A percentile compares a stretch with the other conserved stretches of the same genome.
phyloP scores from a whole-genome alignment of 768 basidiomycete genomes.

The Amanita molliuscula region DNA sequence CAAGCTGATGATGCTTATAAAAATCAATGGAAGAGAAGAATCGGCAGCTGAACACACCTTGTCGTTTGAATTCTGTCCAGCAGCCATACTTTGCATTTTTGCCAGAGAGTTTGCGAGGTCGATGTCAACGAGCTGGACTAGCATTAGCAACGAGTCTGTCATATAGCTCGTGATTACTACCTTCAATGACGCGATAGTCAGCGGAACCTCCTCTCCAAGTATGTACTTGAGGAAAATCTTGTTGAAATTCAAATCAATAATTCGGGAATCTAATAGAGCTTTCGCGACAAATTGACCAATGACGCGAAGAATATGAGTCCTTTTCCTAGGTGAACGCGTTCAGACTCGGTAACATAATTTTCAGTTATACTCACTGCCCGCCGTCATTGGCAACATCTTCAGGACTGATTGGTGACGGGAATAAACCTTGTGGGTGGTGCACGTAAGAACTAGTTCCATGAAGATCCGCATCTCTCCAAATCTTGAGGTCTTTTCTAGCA shows the following conservation, averaged over 20 bases:
- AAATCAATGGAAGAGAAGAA: neutral
- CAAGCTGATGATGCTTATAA: conserved; percentile 24
- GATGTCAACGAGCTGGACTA: conserved; percentile 64
- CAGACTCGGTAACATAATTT: neutral
- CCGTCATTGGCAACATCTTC: conserved; percentile 65
- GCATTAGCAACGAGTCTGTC: conserved; percentile 6
- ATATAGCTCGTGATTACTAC: conserved; percentile 26
- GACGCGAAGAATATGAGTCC: conserved; percentile 76
- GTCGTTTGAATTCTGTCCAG: conserved; percentile 33
- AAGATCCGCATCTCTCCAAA: conserved; percentile 85
- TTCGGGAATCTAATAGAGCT: conserved; percentile 93
- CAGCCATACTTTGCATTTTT: conserved; percentile 64
- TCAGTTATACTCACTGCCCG: conserved; percentile 47
- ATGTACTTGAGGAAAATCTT: conserved; percentile 90
- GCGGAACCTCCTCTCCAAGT: conserved; percentile 77
- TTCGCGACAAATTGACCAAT: conserved; percentile 96
- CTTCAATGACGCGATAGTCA: conserved; percentile 75
- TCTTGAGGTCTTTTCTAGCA: conserved; percentile 74
- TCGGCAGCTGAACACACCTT: conserved; percentile 31
- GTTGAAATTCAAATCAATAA: conserved; percentile 93
- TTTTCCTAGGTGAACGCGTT: conserved; percentile 42
- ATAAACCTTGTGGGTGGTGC: conserved; percentile 75
- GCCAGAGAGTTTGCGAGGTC: conserved; percentile 79
- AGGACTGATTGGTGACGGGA: conserved; percentile 71
- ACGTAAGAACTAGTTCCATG: conserved; percentile 59